Evolutionary conservation across 177 flowering plant genomes (phyloP).

Genomic region (Vitis hybrid): DNA sequence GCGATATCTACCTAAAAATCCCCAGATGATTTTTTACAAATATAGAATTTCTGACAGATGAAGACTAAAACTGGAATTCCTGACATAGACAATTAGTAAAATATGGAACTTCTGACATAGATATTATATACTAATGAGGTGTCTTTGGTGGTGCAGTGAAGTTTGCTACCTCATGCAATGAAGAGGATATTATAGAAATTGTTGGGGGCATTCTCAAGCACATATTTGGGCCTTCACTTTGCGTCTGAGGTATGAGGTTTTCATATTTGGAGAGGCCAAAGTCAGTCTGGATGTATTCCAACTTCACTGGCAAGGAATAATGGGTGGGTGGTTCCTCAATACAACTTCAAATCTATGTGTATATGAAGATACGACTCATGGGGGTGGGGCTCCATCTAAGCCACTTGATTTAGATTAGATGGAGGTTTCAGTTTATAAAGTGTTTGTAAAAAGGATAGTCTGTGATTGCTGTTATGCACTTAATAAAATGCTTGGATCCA

Average conservation of each 20-base stretch:
- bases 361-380: no score
- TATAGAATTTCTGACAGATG: no score
- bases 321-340: not conserved
- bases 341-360: not conserved
- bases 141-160: slow-evolving; percentile 41
- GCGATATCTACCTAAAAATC: no score
- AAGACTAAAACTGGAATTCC: no score
- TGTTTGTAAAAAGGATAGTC: no score
- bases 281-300: not conserved
- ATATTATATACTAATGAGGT: not conserved
- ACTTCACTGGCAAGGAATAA: not conserved
- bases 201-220: slow-evolving; percentile 48
- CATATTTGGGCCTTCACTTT: slow-evolving; percentile 22
- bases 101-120: not conserved
- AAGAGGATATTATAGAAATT: slow-evolving; percentile 36
- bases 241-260: not conserved
- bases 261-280: no score
- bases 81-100: no score
- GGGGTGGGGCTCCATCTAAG: not conserved
- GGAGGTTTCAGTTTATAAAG: not conserved
- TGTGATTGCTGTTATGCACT: no score
- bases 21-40: no score
- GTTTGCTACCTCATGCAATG: slow-evolving; percentile 42
- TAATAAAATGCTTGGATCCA: no score
- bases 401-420: not conserved